Base-by-base conservation (phyloP, 371 early-diverging fungal genomes). In the Phascolomyces articulosus region DNA sequence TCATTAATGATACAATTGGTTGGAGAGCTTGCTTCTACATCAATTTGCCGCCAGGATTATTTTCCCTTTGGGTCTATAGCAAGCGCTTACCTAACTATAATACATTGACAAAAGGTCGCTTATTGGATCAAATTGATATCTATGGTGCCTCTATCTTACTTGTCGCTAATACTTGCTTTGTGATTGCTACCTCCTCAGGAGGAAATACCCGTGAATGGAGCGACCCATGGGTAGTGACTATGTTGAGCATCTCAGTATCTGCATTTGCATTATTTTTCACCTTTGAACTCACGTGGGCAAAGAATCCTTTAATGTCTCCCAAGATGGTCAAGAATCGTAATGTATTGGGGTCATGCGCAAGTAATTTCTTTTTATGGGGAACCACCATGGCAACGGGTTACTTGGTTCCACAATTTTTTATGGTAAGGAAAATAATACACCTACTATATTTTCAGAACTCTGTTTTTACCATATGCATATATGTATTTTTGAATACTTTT, bases 11-110 rank as follows among this genome's bases (percentile, higher is more conserved):
- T 26, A 63, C 21, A 21, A 72, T 87, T 71, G 85, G 89, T 29
- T 91, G 91, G 84, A 79, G 90, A 0, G 86, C 85, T 18, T 85
- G 86, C 11, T 93, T 94, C 67, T 92, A 89, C 73, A 79, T 93
- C 62, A 93, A 94, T 67, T 53, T 94, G 6, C 92, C 92, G 0
- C 60, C 90, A 27, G 77, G 91, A 60, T 70, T 85, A 31, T 67
- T 90, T 40, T 63, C 76, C 11, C 65, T 75, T 9, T 71, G 70
- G 18, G 20, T 69, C 10, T 78, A 78, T 24, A 48, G 56, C 23
- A 60, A 66, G 34, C 70, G 64, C 7, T 26, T 78, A 24, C 56
- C 67, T 26, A 77, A 78, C n/a, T 78, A 70, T 47, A 67, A 78
- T 29, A 67, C 70, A 16, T n/a, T 73, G 11, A 34, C 54, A 16